Evolutionary conservation across 2,329 filamentous ascomycete species (phyloP), one percentile per base, ranked within the genome.

Genomic region (Penicillium sclerotiorum): DNA sequence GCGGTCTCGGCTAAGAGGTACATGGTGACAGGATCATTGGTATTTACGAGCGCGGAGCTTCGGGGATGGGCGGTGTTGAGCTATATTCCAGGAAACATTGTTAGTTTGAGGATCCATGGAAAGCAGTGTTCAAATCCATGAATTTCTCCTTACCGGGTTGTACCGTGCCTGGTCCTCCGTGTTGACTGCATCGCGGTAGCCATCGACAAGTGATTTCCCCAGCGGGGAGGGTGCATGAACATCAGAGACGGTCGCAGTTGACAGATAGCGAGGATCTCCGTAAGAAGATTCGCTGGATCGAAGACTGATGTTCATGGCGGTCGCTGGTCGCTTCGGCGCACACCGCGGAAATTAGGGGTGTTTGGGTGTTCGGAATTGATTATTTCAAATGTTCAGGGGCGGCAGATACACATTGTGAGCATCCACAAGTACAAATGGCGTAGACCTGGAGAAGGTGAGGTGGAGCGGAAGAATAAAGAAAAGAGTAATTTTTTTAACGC

Each of bases 1-100:
- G 94, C 94, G 17, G 90, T 97, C 75, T 97, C 93, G 54, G 94
- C 92, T 50, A 99, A 81, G 39, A 99, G 77, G 69, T 97, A 95
- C 68, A 96, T 86, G 61, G 91, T 88, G 37, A 99, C 80, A 0
- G 80, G 80, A 61, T 86, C 83, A 57, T 74, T 77, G 48, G 71
- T 62, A 46, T 77, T 73, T 21, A 73, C 61, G 20, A 72, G 61
- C 25, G 66, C 64, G 5, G 73, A 71, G 55, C 66, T 71, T 41
- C 60, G 66, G 12, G 64, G 65, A 27, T 69, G 65, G 11, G 57
- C 50, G 12, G 65, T 51, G 47, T 88, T 52, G 79, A 82, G 69
- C 89, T 88, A 51, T 46, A 55, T 35, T 30, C 77, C 69, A 82
- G 84, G 30, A 54, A 21, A 43, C 57, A 44, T 20, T 18, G 17